Conservation (phyloP, 345 rosid species). For the Fremontodendron californicum region DNA sequence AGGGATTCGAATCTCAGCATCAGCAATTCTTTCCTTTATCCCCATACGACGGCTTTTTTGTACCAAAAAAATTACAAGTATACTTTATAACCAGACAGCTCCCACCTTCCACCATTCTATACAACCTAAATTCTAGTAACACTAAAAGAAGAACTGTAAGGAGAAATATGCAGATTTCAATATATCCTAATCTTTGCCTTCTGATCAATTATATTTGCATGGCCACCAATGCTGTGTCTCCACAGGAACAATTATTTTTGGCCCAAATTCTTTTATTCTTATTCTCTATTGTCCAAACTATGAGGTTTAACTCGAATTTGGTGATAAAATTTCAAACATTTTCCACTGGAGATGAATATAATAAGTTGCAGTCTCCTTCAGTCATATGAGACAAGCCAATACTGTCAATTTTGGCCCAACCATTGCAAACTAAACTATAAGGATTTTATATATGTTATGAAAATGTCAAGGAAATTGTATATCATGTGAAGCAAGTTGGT, state of each 20-base stretch:
- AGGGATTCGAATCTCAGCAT: too few relatives aligned
- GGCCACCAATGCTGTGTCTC: not conserved
- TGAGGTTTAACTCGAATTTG: not conserved
- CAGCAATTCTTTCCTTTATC: too few relatives aligned
- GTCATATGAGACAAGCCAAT: not conserved
- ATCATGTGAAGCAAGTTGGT: not conserved
- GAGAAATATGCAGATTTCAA: not conserved
- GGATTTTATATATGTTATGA: not conserved
- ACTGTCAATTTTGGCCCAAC: slow-evolving; percentile 5
- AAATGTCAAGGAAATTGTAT: not conserved
- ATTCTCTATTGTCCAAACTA: not conserved
- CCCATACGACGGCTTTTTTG: too few relatives aligned
- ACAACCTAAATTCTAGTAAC: too few relatives aligned
- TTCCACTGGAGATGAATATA: not conserved
- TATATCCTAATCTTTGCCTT: not conserved
- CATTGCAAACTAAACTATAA: not conserved
- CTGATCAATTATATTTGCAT: not conserved
- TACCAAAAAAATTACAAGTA: too few relatives aligned
- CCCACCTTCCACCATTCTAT: too few relatives aligned
- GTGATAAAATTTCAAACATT: not conserved
- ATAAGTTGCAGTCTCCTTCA: not conserved
- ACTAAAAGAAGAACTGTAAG: not conserved
- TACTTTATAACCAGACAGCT: too few relatives aligned
- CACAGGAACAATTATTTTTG: not conserved
- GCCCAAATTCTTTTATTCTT: not conserved